Evolutionary conservation across 2,329 filamentous ascomycete species (phyloP).

Genomic region (Blastomyces emzantsi): DNA sequence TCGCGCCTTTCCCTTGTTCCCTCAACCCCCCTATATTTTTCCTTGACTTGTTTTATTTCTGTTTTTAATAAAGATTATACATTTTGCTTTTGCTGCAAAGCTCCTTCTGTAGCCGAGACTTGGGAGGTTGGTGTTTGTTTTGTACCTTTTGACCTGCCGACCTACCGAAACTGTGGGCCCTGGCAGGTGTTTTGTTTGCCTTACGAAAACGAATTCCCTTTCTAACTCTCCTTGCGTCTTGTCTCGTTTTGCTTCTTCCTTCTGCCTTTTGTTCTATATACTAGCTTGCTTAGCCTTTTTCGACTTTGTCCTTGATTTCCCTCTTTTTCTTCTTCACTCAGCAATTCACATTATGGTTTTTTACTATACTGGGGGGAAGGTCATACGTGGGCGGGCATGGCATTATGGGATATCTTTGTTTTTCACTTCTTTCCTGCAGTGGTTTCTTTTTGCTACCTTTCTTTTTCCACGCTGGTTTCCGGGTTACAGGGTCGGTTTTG

Average conservation of each 20-base stretch:
- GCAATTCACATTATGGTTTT: neutral
- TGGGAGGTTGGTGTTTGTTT: neutral
- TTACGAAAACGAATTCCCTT: constrained; percentile 2
- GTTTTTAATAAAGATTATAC: neutral
- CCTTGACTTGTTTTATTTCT: no score
- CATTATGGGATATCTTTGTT: neutral
- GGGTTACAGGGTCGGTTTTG: neutral
- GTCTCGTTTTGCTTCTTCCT: neutral
- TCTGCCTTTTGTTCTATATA: neutral
- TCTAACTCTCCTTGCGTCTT: neutral
- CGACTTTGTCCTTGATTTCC: neutral
- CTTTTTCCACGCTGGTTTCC: neutral
- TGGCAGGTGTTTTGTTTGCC: neutral
- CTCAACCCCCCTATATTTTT: no score
- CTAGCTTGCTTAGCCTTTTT: neutral
- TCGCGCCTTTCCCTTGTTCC: neutral
- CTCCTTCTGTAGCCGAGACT: no score
- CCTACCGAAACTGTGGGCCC: neutral
- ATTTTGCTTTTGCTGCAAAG: neutral
- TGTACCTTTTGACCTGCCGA: neutral
- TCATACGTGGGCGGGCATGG: neutral
- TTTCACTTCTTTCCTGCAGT: neutral
- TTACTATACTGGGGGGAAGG: neutral
- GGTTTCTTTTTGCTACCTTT: neutral
- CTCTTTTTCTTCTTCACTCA: neutral